Evolutionary conservation across 176 grass and related monocot genomes (phyloP).

Genomic region (Areca catechu): DNA sequence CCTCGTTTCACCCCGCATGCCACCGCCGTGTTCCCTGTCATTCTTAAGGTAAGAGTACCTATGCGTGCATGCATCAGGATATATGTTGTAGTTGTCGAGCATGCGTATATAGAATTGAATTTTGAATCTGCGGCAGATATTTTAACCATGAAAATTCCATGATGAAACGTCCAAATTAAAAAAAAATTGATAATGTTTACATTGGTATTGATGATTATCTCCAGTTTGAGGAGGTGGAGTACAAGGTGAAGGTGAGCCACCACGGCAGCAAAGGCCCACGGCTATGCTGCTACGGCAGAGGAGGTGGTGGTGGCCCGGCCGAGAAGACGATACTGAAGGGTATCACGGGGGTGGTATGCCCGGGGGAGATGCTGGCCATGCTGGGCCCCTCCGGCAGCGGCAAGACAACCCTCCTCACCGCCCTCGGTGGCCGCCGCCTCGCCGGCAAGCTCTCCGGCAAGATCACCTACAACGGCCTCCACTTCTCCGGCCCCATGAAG

Average conservation of each 20-base stretch:
- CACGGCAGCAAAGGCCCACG: conserved; percentile 10
- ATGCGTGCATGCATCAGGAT: conserved; percentile 21
- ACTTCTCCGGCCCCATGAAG: conserved; percentile 68
- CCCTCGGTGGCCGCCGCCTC: conserved; percentile 54
- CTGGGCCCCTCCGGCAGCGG: conserved; percentile 92
- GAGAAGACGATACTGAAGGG: conserved; percentile 92
- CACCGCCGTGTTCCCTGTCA: conserved; percentile 46
- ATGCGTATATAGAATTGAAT: background rate
- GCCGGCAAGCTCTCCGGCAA: conserved; percentile 47
- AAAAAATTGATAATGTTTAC: too few species aligned
- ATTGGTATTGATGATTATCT: too few species aligned
- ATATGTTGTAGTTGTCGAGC: background rate
- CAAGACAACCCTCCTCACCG: conserved; percentile 93
- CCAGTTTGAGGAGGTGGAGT: conserved; percentile 88
- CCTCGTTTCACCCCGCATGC: conserved; percentile 17
- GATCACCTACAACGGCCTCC: conserved; percentile 74
- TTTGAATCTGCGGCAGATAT: too few species aligned
- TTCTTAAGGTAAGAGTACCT: conserved; percentile 53
- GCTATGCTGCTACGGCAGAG: too few species aligned
- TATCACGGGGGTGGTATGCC: conserved; percentile 69
- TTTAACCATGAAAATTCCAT: too few species aligned
- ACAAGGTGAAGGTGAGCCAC: conserved; percentile 57
- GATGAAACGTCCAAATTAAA: too few species aligned
- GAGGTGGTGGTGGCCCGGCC: background rate
- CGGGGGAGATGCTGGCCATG: conserved; percentile 97